Conservation (phyloP, 768 basidiomycete genomes). For the Pulveroboletus ravenelii region DNA sequence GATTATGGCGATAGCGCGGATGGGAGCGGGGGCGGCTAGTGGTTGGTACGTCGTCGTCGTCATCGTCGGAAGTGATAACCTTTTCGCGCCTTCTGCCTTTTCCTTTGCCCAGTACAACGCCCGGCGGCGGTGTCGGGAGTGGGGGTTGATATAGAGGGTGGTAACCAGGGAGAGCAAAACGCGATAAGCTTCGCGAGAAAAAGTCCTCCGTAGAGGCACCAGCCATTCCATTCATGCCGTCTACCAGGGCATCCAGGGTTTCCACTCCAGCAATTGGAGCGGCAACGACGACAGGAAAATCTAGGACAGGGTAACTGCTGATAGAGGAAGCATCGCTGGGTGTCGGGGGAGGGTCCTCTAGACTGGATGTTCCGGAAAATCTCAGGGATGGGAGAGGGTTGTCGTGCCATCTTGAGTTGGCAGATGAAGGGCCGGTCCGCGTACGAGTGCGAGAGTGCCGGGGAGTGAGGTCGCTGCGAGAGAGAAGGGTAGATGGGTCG, state of each 20-base stretch:
- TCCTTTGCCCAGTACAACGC: conserved; percentile 59
- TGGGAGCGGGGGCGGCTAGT: conserved; percentile 16
- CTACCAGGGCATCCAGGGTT: conserved; percentile 83
- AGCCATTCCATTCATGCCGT: conserved; percentile 90
- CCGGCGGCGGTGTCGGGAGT: conserved; percentile 78
- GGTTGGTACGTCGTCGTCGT: conserved; percentile 28
- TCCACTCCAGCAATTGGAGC: conserved; percentile 78
- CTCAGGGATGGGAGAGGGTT: conserved; percentile 48
- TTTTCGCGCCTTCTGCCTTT: conserved; percentile 27
- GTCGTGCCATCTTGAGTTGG: conserved; percentile 39
- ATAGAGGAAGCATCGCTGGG: conserved; percentile 45
- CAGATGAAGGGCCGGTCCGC: conserved; percentile 52
- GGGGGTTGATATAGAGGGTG: conserved; percentile 82
- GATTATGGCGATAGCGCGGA: conserved; percentile 21
- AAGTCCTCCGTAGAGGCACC: conserved; percentile 55
- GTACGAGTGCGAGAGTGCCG: conserved; percentile 47
- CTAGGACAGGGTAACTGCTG: conserved; percentile 28
- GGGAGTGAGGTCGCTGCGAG: conserved; percentile 31
- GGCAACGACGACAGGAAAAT: conserved; percentile 65
- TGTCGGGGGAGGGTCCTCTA: conserved; percentile 72
- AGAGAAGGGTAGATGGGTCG: conserved; percentile 24
- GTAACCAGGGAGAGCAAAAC: conserved; percentile 54
- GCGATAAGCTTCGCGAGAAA: conserved; percentile 42
- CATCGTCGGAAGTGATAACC: conserved; percentile 46
- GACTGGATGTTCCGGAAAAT: conserved; percentile 66